These are phyloP conservation scores for Colletotrichum horii DNA, from an alignment of 2,329 filamentous ascomycete genomes.

Conservation along the genomic window DNA sequence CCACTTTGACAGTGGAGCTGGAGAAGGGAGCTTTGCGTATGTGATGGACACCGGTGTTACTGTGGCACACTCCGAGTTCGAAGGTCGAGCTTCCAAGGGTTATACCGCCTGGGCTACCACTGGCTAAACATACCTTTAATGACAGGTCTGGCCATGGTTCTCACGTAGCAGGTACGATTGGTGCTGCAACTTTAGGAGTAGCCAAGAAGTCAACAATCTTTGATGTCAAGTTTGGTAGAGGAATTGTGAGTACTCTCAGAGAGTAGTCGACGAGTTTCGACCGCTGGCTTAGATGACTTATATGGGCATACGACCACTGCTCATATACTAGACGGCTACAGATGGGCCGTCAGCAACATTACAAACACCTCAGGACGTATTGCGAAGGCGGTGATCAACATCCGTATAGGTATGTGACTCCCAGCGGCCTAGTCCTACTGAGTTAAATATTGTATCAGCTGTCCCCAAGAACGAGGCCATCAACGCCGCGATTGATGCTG, in stretches of 20 bases:
- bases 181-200: not conserved
- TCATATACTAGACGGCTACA: not conserved
- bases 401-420: not conserved
- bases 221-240: not conserved
- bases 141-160: not conserved
- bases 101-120: conserved; percentile 31
- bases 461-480: not conserved
- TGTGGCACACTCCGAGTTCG: conserved; percentile 38
- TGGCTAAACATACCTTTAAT: not conserved
- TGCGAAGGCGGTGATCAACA: not conserved
- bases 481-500: not conserved
- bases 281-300: too few relatives aligned
- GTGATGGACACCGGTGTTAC: conserved; percentile 31
- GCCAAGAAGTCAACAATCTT: not conserved
- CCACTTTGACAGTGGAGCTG: conserved; percentile 24
- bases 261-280: not conserved
- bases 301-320: too few relatives aligned
- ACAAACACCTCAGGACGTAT: not conserved
- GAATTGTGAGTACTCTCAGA: not conserved
- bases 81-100: conserved; percentile 43
- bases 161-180: not conserved
- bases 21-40: conserved; percentile 28
- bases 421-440: not conserved
- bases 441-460: not conserved
- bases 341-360: not conserved